Evolutionary conservation across 805 yeast species (phyloP).

Genomic region (Wickerhamia fluorescens): DNA sequence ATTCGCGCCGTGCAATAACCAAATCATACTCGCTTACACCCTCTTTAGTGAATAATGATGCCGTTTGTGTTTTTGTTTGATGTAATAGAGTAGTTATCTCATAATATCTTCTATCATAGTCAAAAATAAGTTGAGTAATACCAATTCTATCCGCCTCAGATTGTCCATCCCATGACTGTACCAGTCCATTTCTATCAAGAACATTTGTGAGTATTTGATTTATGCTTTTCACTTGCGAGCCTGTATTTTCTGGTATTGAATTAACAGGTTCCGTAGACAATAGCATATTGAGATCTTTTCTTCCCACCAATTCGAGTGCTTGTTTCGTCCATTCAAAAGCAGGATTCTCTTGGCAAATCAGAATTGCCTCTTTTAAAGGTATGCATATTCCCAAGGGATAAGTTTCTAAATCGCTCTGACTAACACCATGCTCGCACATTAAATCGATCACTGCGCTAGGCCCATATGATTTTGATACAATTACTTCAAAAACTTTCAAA

Average conservation of each 20-base stretch:
- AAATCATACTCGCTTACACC: constrained; percentile 49
- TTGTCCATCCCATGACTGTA: constrained; percentile 63
- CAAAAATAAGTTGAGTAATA: constrained; percentile 66
- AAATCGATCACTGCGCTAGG: constrained; percentile 51
- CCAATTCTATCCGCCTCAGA: constrained; percentile 62
- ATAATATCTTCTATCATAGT: constrained; percentile 69
- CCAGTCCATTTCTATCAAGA: constrained; percentile 35
- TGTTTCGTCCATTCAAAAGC: constrained; percentile 40
- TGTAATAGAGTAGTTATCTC: constrained; percentile 71
- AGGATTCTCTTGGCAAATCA: constrained; percentile 45
- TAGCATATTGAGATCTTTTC: constrained; percentile 52
- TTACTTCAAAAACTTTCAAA: constrained; percentile 53
- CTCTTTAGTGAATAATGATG: constrained; percentile 31
- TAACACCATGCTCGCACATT: constrained; percentile 52
- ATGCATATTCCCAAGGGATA: constrained; percentile 67
- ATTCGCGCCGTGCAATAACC: constrained; percentile 45
- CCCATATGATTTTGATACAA: constrained; percentile 48
- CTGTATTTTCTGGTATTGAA: neutral
- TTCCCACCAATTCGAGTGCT: constrained; percentile 53
- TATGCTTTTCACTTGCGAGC: constrained; percentile 22
- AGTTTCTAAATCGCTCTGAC: constrained; percentile 48
- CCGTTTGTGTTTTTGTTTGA: constrained; percentile 58
- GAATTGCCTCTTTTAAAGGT: constrained; percentile 58
- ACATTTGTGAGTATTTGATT: constrained; percentile 33
- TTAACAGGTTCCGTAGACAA: constrained; percentile 3